Percentiles rank a stretch among this genome's conserved stretches.
Conservation (phyloP, 2,329 filamentous ascomycete species). For the Ophiocordyceps camponoti-saundersi region DNA sequence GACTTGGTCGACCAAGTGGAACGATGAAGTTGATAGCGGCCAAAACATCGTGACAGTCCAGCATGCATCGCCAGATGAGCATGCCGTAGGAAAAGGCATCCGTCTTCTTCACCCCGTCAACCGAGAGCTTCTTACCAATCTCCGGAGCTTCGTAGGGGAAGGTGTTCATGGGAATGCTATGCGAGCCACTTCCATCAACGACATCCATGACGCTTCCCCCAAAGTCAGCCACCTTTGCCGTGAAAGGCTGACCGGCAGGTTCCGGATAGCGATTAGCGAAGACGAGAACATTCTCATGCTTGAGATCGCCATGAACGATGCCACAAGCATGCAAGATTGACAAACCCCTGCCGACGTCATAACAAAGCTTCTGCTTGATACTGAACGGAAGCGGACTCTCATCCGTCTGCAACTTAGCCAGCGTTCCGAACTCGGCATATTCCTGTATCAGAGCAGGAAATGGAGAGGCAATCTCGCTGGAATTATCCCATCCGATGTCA, state of each 20-base stretch:
- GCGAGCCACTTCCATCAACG: background rate
- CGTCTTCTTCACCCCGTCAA: background rate
- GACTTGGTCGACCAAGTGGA: background rate
- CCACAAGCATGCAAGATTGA: background rate
- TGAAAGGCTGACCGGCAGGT: background rate
- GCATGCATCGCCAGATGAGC: conserved; percentile 1
- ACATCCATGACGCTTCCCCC: background rate
- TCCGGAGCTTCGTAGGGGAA: background rate
- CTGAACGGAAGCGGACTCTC: background rate
- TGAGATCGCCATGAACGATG: background rate
- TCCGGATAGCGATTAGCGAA: background rate
- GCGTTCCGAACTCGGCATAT: background rate
- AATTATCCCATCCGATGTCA: background rate
- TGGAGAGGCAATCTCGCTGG: background rate
- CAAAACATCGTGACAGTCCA: background rate
- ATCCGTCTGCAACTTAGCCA: background rate
- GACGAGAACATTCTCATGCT: background rate
- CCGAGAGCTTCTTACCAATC: background rate
- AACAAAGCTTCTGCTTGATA: background rate
- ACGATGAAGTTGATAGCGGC: background rate
- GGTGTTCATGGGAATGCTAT: background rate
- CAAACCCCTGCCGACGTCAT: background rate
- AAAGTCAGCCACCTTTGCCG: background rate
- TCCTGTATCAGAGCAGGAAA: background rate
- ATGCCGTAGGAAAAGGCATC: background rate